Evolutionary conservation across 495 filamentous ascomycete genomes (phyloP), one percentile per base, ranked within the genome.

Genomic region (Extremus antarcticus): DNA sequence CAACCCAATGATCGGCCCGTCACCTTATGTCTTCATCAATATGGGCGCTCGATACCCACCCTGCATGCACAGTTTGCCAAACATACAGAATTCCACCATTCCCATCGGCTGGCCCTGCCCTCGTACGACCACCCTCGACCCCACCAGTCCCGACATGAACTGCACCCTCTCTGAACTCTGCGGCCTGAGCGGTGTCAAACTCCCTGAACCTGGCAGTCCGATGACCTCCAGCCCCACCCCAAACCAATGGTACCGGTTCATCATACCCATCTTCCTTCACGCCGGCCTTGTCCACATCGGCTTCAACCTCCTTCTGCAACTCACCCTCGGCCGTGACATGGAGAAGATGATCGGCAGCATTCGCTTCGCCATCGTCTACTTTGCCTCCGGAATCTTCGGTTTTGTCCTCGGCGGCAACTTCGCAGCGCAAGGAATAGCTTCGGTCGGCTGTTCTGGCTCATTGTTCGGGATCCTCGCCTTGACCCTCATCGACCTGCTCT

Each of bases 1-100:
- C 73, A 98, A 98, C 68, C 86, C 86, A 43, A 94, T 98, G 88
- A 94, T 98, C 65, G 92, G 92, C 0, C 92, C 92, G 2, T 94
- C 90, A 1, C 77, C 85, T 2, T 87, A 87, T 60, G 78, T 97
- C 25, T 82, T 92, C 58, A 94, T 98, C 69, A 94, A 92, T 65
- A 94, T 97, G 89, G 92, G 92, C 55, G 88, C 91, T 32, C 81
- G 91, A 23, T 98, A 85, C 66, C 80, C 87, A 4, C 88, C 91
- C 4, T 98, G 92, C 68, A 98, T 98, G 92, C 90, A 89, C 71
- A 85, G 81, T 54, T 78, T 85, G 15, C 68, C 79, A 20, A 76
- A 77, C 2, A 71, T 92, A 11, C 83, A 90, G 61, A 70, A 81
- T 55, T 62, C 71, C 3, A 77, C 74, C 35, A 66, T 71, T 20